Evolutionary conservation across 1,284 basidiomycete species (phyloP).

Genomic region (Puccinia novopanici): DNA sequence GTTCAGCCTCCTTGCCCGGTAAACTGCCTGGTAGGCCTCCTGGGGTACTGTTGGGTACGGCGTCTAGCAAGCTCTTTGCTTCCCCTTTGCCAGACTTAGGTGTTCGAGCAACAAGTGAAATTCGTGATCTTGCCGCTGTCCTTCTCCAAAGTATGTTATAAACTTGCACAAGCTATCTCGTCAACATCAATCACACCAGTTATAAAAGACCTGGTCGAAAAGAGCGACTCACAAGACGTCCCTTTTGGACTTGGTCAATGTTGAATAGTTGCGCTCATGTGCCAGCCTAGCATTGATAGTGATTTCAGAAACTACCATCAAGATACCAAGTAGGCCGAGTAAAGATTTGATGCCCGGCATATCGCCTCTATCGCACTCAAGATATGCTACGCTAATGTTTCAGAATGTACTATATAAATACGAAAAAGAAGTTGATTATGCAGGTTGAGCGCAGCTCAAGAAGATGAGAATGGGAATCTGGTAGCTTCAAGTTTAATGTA

Average conservation of each 20-base stretch:
- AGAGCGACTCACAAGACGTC: conserved; percentile 1
- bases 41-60: neutral
- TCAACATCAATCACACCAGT: neutral
- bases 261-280: neutral
- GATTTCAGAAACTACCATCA: conserved; percentile 5
- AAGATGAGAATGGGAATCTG: neutral
- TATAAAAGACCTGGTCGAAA: neutral
- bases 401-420: neutral
- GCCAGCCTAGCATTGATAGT: neutral
- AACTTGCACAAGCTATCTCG: neutral
- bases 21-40: neutral
- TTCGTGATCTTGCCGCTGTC: neutral
- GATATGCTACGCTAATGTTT: neutral
- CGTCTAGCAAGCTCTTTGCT: neutral
- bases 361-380: neutral
- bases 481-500: neutral
- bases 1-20: too few species aligned
- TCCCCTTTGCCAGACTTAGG: neutral
- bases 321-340: neutral
- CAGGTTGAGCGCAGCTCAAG: conserved; percentile 9
- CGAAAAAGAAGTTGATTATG: neutral
- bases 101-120: neutral
- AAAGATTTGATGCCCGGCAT: conserved; percentile 21
- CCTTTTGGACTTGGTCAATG: neutral
- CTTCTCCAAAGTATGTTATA: neutral